Evolutionary conservation across 2,329 filamentous ascomycete species (phyloP).

Genomic region (Phyllachora maydis): DNA sequence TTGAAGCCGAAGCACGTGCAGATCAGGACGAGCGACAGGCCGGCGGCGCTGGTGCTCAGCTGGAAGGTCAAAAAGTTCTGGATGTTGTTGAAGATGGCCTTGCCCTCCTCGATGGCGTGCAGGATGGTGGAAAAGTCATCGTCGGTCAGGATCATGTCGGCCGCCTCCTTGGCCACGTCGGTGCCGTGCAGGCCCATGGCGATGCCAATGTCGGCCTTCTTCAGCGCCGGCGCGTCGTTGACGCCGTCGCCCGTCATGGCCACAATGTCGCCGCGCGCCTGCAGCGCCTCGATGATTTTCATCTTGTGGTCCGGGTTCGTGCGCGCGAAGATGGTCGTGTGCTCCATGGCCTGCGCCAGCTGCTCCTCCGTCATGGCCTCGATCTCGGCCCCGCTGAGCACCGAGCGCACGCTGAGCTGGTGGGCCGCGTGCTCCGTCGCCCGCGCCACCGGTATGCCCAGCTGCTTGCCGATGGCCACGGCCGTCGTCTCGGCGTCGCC

Average conservation of each 20-base stretch:
- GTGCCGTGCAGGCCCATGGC: conserved; percentile 91
- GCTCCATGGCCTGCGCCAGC: conserved; percentile 64
- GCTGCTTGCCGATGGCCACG: conserved; percentile 75
- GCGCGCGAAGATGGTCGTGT: conserved; percentile 85
- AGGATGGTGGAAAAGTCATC: conserved; percentile 86
- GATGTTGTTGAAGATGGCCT: conserved; percentile 98
- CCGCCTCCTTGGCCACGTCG: conserved; percentile 88
- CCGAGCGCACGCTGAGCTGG: conserved; percentile 42
- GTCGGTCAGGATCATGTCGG: conserved; percentile 84
- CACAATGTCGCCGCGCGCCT: conserved; percentile 85
- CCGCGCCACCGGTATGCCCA: conserved; percentile 52
- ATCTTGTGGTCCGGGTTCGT: conserved; percentile 96
- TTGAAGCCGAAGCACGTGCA: conserved; percentile 87
- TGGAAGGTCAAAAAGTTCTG: conserved; percentile 99
- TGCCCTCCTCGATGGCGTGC: conserved; percentile 92
- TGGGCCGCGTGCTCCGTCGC: conserved; percentile 21
- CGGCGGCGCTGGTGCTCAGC: conserved; percentile 87
- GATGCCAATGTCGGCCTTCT: conserved; percentile 94
- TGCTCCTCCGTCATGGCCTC: conserved; percentile 78
- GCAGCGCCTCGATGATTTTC: conserved; percentile 84
- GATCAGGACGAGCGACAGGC: conserved; percentile 73
- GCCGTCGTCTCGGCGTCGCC: conserved; percentile 92
- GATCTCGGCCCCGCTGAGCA: conserved; percentile 79
- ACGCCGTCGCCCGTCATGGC: conserved; percentile 98
- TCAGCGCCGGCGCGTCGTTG: conserved; percentile 89